Base-by-base conservation (phyloP, 495 filamentous ascomycete species). In the Aspergillus affinis region DNA sequence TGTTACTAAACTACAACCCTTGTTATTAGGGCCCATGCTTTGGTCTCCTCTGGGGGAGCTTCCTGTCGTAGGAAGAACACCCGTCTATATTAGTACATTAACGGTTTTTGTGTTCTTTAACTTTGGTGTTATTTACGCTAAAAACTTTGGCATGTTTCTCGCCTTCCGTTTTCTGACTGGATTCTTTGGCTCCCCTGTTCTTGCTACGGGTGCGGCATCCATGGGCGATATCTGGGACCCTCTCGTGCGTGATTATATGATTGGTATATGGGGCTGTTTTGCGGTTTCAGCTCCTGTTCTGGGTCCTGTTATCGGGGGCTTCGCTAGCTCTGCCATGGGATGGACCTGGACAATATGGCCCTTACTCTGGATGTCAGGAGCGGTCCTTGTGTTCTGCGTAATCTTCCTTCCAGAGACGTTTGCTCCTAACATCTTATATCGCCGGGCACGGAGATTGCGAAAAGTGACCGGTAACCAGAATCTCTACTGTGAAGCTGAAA, bases 391-490 rank as follows among this genome's bases (percentile, higher is more conserved):
- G 4, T 44, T 77, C 1, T 64, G 84, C 52, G 79, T 86, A 55
- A 69, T 86, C 58, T 70, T 76, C 47, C 67, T 86, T 0, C 84
- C 84, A 0, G 84, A 87, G 66, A 87, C 84, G 0, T 81, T 76
- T 13, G 75, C 81, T 26, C 72, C 77, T 0, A 86, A 83, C 64
- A 85, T 87, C 63, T 75, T 87, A 15, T 71, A 76, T 36, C 78
- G 80, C 2, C 77, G 84, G 6, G 84, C 84, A 5, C 61, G 67
- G 10, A 78, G 84, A 9, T 64, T 87, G 0, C 75, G 83, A 15
- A 66, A 63, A 19, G 48, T 72, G 8, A 80, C 75, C 0, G 73
- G 76, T 0, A 70, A 78, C 36, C 19, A 57, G 1, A 64, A 47
- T 1, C 65, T 75, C 8, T 65, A 58, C 32, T 73, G 66, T 12